These are phyloP conservation scores for Penicillium sp. DNA, from an alignment of 2,329 filamentous ascomycete species.

Conservation along the genomic window DNA sequence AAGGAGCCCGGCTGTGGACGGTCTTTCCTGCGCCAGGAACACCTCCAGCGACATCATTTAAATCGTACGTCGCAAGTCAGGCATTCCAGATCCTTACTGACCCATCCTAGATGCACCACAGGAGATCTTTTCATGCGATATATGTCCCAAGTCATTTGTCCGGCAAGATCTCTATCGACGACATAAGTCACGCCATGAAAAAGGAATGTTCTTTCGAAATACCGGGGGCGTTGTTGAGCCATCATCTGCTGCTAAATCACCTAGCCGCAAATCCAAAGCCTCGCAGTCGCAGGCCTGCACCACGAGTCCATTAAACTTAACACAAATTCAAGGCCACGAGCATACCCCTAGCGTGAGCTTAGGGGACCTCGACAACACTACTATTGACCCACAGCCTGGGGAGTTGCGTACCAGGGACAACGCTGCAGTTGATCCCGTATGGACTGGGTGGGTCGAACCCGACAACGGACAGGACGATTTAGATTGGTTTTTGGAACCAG, in stretches of 20 bases:
- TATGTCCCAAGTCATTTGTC: constrained; percentile 5
- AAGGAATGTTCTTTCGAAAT: constrained; percentile 6
- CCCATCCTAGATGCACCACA: neutral
- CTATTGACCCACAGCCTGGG: neutral
- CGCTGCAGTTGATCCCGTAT: neutral
- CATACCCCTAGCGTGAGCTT: no score
- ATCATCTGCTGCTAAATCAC: neutral
- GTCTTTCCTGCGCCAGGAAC: constrained; percentile 1
- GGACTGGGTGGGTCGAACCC: neutral
- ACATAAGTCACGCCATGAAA: constrained; percentile 5
- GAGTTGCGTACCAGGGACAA: no score
- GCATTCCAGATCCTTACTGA: neutral
- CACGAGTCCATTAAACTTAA: neutral
- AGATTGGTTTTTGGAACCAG: neutral
- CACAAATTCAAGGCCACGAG: neutral
- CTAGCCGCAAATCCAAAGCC: neutral
- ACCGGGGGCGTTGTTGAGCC: neutral
- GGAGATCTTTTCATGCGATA: constrained; percentile 1
- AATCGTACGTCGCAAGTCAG: neutral
- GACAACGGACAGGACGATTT: neutral
- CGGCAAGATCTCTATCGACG: constrained; percentile 7
- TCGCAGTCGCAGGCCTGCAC: neutral
- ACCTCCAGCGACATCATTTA: constrained; percentile 1
- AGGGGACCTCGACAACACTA: neutral
- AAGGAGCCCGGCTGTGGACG: neutral